Base-by-base conservation (phyloP, 1,139 yeast species). In the Yamadazyma dendronema region DNA sequence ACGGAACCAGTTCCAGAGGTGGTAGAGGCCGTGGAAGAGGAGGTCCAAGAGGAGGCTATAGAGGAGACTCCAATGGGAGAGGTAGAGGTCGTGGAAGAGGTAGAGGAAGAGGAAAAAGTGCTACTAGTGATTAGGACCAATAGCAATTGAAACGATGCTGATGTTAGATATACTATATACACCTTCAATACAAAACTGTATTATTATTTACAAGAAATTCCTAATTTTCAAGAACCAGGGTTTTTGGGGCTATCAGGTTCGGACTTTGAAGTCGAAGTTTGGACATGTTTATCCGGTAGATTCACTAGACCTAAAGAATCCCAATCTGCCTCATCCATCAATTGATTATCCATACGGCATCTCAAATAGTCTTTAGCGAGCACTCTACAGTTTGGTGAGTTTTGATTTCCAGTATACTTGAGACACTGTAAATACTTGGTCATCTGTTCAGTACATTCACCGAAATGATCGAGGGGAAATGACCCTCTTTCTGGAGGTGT, bases 401-500 rank as follows among this genome's bases (percentile, higher is more conserved):
- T 89, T 50, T 81, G 81, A 45, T 92, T 92, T 41, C 74, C 74
- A 11, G 90, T 88, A 31, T 80, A 67, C 53, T 84, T 83, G 65
- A 92, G 66, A 61, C 98, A 92, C 38, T 79, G 67, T 45, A 92
- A 66, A 56, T 92, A 92, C 42, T 77, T 78, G 37, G 69, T 59
- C 95, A 89, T 92, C 44, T 79, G 76, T 17, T 70, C 70, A 13
- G 80, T 78, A 56, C 97, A 92, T 50, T 92, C 97, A 1, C 81
- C 86, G 44, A 80, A 86, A 56, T 92, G 98, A 53, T 92, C 98
- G 36, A 92, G 68, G 1, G 97, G 98, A 59, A 92, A 92, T 0
- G 97, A 86, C 0, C 98, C 98, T 50, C 96, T 70, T 50, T 90
- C 96, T 3, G 98, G 98, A 19, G 98, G 96, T 0, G 92, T 84